These are phyloP conservation scores for Monosporozyma aerobia DNA, from an alignment of 805 yeast species.

Conservation along the genomic window DNA sequence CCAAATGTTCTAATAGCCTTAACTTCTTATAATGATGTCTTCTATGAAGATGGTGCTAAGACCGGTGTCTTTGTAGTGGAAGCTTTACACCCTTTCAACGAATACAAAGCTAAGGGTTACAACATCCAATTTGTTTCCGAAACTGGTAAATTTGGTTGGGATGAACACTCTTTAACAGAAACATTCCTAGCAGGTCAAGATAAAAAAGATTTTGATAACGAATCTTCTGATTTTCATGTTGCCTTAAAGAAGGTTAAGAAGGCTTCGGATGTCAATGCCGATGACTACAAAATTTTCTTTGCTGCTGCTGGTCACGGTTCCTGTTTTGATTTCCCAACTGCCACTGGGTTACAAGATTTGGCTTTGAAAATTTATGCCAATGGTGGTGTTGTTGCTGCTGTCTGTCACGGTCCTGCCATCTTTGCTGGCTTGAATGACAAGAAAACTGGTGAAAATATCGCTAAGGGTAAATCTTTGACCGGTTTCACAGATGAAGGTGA, in stretches of 20 bases:
- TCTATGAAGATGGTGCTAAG: slow-evolving; percentile 49
- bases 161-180: slow-evolving; percentile 41
- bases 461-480: slow-evolving; percentile 46
- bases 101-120: slow-evolving; percentile 38
- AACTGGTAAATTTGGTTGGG: slow-evolving; percentile 48
- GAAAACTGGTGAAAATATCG: slow-evolving; percentile 35
- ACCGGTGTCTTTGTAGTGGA: slow-evolving; percentile 56
- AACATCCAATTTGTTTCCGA: slow-evolving; percentile 52
- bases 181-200: slow-evolving; percentile 40
- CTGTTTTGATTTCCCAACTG: slow-evolving; percentile 47
- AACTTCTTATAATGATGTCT: slow-evolving; percentile 35
- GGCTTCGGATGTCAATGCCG: slow-evolving; percentile 40
- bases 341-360: slow-evolving; percentile 36
- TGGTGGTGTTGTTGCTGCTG: slow-evolving; percentile 53
- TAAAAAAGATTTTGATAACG: slow-evolving; percentile 32
- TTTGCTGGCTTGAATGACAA: slow-evolving; percentile 40
- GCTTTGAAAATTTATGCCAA: slow-evolving; percentile 40
- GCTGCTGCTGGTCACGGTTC: slow-evolving; percentile 66
- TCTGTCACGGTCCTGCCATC: slow-evolving; percentile 61
- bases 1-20: slow-evolving; percentile 37
- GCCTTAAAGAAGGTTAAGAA: slow-evolving; percentile 36
- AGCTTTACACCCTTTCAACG: slow-evolving; percentile 50
- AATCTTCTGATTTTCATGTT: slow-evolving; percentile 32
- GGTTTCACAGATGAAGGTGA: slow-evolving; percentile 57
- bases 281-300: slow-evolving; percentile 44